Evolutionary conservation across 129 eudicot genomes (phyloP).

Genomic region (Pulicaria dysenterica): DNA sequence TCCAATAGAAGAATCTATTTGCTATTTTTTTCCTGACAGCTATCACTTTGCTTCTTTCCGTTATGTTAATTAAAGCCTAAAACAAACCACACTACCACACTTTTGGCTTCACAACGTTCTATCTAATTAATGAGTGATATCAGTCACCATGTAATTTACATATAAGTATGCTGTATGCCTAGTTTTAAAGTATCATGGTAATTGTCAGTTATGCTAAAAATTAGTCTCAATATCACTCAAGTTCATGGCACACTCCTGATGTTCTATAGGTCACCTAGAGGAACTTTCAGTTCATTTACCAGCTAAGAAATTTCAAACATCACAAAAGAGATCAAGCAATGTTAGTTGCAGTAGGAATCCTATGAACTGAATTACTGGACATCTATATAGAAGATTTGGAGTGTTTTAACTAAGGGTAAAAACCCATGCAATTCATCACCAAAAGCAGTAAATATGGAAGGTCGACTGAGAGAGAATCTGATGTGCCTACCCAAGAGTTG

Average conservation of each 20-base stretch:
- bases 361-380: background rate
- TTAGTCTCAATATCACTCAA: conserved; percentile 27
- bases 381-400: background rate
- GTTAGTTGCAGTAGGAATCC: conserved; percentile 1
- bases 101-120: background rate
- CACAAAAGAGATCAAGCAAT: conserved; percentile 10
- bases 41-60: conserved; percentile 10
- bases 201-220: background rate
- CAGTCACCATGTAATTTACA: conserved; percentile 4
- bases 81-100: background rate
- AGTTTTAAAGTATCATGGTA: conserved; percentile 18
- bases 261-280: conserved; percentile 3
- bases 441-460: conserved; percentile 3
- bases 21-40: background rate
- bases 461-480: conserved; percentile 6
- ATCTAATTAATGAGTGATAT: conserved; percentile 16
- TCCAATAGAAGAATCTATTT: conserved; percentile 1
- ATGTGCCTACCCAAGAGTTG: conserved; percentile 77
- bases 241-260: conserved; percentile 16
- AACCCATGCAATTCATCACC: background rate
- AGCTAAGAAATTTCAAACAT: background rate
- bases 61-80: conserved; percentile 6
- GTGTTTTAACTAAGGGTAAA: background rate
- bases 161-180: conserved; percentile 13
- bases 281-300: background rate